Base-by-base conservation (phyloP, 2,329 filamentous ascomycete genomes). In the Sporothrix brunneoviolacea region DNA sequence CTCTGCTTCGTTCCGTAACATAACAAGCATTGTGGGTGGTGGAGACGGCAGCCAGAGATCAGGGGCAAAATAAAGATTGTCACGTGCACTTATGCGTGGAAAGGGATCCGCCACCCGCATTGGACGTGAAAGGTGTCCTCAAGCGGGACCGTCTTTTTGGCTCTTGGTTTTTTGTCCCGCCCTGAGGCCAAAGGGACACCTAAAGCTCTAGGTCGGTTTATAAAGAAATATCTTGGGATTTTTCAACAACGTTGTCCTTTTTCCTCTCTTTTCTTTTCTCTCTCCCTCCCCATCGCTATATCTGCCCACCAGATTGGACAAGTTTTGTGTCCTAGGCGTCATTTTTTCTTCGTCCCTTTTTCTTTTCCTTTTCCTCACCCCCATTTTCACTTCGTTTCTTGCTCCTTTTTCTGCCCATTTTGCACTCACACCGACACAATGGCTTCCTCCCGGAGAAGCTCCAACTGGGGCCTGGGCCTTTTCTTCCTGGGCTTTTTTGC, bases 401-500 rank as follows among this genome's bases (percentile, higher is more conserved):
- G 24, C 35, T 35, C 36, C 33, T 16, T 21, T 32, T 38, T 37
- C 30, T 21, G 8, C 36, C 38, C 32, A 15, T 39, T 19, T 21
- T 28, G 24, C 38, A 46, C 28, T 39, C 16, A 42, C 22, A 38
- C 38, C 16, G 18, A 36, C 48, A 44, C 49, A 10, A 58, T 58
- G 56, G 56, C 56, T 50, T 54, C 53, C 54, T 56, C 53, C 13
- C 38, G 51, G 50, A 54, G 54, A 52, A 50, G 56, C 48, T 27
- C 53, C 32, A 51, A 43, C 35, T 55, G 49, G 48, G 51, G 56
- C 78, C 68, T 91, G 75, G 75, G 84, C 83, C 76, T 96, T 79
- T 90, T 89, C 80, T 74, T 93, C 68, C 76, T 95, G 71, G 84
- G 91, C 74, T 96, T 95, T 77, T 85, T 96, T 63, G 82, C 89